Evolutionary conservation across 257 asterid genomes (phyloP).

Genomic region (Eucommia ulmoides): DNA sequence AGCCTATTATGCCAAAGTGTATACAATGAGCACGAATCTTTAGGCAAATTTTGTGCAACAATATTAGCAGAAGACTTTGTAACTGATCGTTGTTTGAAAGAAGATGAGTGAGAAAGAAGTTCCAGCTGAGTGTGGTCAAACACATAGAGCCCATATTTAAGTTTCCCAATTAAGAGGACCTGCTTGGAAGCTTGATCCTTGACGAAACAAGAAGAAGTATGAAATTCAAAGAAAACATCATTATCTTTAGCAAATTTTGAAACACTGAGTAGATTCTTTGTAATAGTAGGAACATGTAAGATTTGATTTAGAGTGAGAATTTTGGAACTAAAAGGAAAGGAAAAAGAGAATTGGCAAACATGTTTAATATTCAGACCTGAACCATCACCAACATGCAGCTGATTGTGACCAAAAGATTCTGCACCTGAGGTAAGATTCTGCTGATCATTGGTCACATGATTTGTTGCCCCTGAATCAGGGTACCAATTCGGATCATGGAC

Average conservation of each 20-base stretch:
- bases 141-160: not conserved
- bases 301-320: not conserved
- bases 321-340: not conserved
- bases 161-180: not conserved
- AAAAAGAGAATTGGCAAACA: too few relatives aligned
- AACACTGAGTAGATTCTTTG: not conserved
- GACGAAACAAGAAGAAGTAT: not conserved
- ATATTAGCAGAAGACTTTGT: too few relatives aligned
- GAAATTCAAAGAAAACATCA: not conserved
- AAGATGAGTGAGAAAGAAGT: not conserved
- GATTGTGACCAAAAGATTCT: not conserved
- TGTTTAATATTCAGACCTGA: not conserved
- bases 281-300: not conserved
- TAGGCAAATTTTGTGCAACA: too few relatives aligned
- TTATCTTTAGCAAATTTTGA: not conserved
- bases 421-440: not conserved
- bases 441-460: not conserved
- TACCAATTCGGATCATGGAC: not conserved
- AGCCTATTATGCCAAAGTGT: not conserved
- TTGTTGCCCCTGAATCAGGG: not conserved
- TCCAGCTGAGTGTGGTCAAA: not conserved
- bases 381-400: not conserved
- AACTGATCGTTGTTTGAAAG: not conserved
- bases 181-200: not conserved
- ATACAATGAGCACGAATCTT: too few relatives aligned